Percentiles rank a stretch among this genome's conserved stretches.
Evolutionary conservation across 192 early-diverging fungal species (phyloP).

Genomic region (Thamnidium elegans): DNA sequence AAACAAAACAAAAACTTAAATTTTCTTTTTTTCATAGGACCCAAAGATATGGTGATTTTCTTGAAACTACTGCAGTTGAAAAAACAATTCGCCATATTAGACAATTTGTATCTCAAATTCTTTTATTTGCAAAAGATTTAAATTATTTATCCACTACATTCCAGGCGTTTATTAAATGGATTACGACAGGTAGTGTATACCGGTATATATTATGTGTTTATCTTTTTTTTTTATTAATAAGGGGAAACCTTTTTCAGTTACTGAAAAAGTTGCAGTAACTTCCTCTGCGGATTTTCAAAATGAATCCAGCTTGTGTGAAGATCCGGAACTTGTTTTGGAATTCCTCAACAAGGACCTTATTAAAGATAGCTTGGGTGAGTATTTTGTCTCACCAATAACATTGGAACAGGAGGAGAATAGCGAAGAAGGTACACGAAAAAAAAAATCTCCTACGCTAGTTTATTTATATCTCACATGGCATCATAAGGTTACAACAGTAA

Average conservation of each 20-base stretch:
- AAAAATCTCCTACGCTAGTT: background rate
- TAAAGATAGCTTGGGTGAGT: constrained; percentile 3
- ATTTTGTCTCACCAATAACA: background rate
- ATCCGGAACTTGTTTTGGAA: constrained; percentile 4
- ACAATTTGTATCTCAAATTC: background rate
- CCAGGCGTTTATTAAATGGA: constrained; percentile 7
- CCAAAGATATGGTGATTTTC: constrained; percentile 1
- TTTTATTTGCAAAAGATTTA: background rate
- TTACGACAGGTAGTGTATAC: constrained; percentile 2
- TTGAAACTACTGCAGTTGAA: constrained; percentile 1
- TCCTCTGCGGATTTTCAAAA: background rate
- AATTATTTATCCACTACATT: background rate
- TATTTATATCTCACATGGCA: background rate
- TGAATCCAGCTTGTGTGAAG: constrained; percentile 1
- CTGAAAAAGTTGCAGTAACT: background rate
- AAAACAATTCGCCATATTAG: background rate
- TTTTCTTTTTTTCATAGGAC: background rate
- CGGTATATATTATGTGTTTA: background rate
- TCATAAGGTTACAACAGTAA: background rate
- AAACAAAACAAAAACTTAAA: too few species aligned
- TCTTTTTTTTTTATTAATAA: background rate
- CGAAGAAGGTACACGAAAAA: background rate
- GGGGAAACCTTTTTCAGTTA: constrained; percentile 1
- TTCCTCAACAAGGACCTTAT: background rate
- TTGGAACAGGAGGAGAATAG: too few species aligned